These are phyloP conservation scores for Aspergillus heteromorphus DNA, from an alignment of 495 filamentous ascomycete species.

Conservation along the genomic window DNA sequence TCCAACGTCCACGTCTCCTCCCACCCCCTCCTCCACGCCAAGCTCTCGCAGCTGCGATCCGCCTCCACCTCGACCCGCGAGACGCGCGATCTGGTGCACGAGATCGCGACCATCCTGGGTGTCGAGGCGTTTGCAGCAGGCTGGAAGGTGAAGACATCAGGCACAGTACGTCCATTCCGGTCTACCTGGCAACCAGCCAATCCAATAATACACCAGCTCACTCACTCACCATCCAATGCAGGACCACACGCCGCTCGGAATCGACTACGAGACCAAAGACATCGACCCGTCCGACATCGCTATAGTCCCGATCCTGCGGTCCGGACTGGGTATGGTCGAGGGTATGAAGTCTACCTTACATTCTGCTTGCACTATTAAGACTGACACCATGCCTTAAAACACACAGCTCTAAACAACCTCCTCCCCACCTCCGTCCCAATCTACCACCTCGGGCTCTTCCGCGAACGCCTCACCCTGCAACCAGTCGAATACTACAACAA, in stretches of 20 bases:
- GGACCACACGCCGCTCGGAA: conserved; percentile 71
- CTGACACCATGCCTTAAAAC: conserved; percentile 6
- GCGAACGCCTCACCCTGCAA: conserved; percentile 74
- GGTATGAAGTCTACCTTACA: conserved; percentile 36
- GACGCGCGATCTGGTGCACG: conserved; percentile 75
- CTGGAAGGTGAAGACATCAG: conserved; percentile 45
- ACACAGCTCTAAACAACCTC: conserved; percentile 68
- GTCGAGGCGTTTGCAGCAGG: conserved; percentile 72
- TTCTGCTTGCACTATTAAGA: background rate
- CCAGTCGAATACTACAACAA: conserved; percentile 99
- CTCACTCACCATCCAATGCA: conserved; percentile 20
- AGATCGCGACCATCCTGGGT: conserved; percentile 76
- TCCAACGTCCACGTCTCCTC: conserved; percentile 66
- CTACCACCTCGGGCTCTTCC: conserved; percentile 91
- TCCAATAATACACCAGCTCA: no score
- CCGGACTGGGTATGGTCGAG: conserved; percentile 85
- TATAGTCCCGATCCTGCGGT: conserved; percentile 87
- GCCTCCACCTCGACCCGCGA: conserved; percentile 62
- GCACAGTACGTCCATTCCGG: conserved; percentile 21
- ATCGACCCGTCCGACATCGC: conserved; percentile 61
- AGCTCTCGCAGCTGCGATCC: conserved; percentile 85
- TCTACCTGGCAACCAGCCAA: no score
- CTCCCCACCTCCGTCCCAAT: conserved; percentile 77
- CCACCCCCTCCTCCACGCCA: conserved; percentile 82
- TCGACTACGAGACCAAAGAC: conserved; percentile 57